These are phyloP conservation scores for Wickerhamiella shivajii DNA, from an alignment of 805 yeast genomes.

Conservation along the genomic window DNA sequence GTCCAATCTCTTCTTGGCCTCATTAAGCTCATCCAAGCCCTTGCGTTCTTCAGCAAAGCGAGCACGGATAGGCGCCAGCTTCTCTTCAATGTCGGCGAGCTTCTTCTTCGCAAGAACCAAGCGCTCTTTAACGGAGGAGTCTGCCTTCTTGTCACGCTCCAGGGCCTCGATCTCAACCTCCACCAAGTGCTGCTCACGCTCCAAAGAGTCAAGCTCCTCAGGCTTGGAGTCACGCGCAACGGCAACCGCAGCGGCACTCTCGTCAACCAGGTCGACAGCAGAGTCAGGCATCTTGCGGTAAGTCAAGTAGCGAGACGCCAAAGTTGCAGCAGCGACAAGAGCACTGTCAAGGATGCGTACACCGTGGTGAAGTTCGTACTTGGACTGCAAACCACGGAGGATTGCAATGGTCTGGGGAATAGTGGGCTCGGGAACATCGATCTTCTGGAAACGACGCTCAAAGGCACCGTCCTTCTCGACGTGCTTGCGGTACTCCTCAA, in stretches of 20 bases:
- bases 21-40: slow-evolving; percentile 81
- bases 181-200: slow-evolving; percentile 77
- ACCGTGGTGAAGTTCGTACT: slow-evolving; percentile 94
- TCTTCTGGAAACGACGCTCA: slow-evolving; percentile 95
- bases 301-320: slow-evolving; percentile 87
- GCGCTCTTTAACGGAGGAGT: slow-evolving; percentile 70
- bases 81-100: slow-evolving; percentile 73
- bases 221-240: slow-evolving; percentile 98
- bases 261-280: slow-evolving; percentile 92
- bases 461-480: slow-evolving; percentile 97
- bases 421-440: slow-evolving; percentile 90
- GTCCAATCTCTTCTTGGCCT: slow-evolving; percentile 79
- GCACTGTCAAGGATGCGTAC: slow-evolving; percentile 93
- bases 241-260: slow-evolving; percentile 92
- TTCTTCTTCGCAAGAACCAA: slow-evolving; percentile 62
- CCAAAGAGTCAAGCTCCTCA: slow-evolving; percentile 86
- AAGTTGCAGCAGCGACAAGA: slow-evolving; percentile 81
- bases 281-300: slow-evolving; percentile 94
- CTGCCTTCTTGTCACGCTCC: slow-evolving; percentile 87
- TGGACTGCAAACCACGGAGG: slow-evolving; percentile 87
- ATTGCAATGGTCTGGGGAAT: slow-evolving; percentile 89
- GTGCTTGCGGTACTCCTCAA: slow-evolving; percentile 82
- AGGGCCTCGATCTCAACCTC: slow-evolving; percentile 95
- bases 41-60: slow-evolving; percentile 74
- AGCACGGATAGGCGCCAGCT: slow-evolving; percentile 70